phyloP scores from a whole-genome alignment of 768 basidiomycete species.

The Rhodotorula sphaerocarpa region DNA sequence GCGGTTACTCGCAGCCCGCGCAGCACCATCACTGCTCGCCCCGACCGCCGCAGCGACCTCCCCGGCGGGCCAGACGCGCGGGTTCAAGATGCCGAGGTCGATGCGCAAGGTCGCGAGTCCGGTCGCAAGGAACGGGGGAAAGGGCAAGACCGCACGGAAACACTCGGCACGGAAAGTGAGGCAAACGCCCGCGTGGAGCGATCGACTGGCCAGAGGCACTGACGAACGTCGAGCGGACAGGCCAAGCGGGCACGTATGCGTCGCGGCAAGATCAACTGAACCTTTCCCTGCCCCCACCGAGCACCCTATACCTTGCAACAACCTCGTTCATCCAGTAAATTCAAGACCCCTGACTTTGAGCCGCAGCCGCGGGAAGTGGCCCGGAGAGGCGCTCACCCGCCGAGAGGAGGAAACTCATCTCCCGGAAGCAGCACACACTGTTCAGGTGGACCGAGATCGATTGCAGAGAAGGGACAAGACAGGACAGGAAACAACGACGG shows the following conservation, averaged over 20 bases:
- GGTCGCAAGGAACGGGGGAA: constrained; percentile 7
- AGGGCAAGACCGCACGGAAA: constrained; percentile 26
- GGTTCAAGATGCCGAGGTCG: constrained; percentile 25
- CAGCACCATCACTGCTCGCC: not conserved
- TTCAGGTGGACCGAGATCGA: too few relatives aligned
- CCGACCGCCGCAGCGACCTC: not conserved
- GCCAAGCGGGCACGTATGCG: constrained; percentile 24
- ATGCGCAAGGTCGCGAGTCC: constrained; percentile 18
- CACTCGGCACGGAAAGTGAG: constrained; percentile 1
- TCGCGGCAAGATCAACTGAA: constrained; percentile 22
- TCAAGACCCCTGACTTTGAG: too few relatives aligned
- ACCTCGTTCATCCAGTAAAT: too few relatives aligned
- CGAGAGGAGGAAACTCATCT: too few relatives aligned
- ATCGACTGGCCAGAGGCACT: too few relatives aligned
- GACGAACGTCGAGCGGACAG: not conserved
- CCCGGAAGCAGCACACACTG: too few relatives aligned
- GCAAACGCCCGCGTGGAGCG: not conserved
- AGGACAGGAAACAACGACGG: too few relatives aligned
- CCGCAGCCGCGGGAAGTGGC: too few relatives aligned
- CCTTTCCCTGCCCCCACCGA: not conserved
- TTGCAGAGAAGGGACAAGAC: too few relatives aligned
- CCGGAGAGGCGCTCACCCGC: too few relatives aligned
- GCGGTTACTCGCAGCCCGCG: not conserved
- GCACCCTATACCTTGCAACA: not conserved
- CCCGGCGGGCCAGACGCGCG: constrained; percentile 2